Evolutionary conservation across 805 yeast species (phyloP), one percentile per base, ranked within the genome.

Genomic region (Scheffersomyces ergatensis): DNA sequence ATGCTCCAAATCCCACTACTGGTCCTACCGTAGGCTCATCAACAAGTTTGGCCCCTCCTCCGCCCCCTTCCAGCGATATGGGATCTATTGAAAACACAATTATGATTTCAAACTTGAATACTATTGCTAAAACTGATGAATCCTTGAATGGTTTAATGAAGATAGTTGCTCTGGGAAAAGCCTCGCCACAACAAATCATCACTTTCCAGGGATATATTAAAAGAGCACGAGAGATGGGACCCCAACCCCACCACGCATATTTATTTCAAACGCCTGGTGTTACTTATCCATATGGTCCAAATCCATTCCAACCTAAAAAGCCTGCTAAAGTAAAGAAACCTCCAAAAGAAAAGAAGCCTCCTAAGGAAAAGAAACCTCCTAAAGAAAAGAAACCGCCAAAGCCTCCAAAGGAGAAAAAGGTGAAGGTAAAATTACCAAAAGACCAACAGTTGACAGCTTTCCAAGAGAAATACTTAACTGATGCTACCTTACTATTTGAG

Each of bases 101-200:
- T 46, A 88, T 92, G 86, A 89, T 92, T 50, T 80, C 85, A 3
- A 86, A 89, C 51, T 73, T 92, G 54, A 90, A 90, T 54, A 72
- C 84, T 1, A 81, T 92, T 62, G 97, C 97, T 0, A 75, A 84
- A 31, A 70, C 73, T 4, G 95, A 89, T 53, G 72, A 79, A 0
- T 73, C 81, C 4, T 62, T 92, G 37, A 84, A 81, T 47, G 63
- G 74, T 1, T 65, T 92, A 38, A 89, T 92, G 97, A 81, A 83
- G 46, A 76, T 74, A 4, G 97, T 92, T 2, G 97, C 98, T 0
- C 76, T 83, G 41, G 96, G 96, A 4, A 73, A 70, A 18, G 96
- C 97, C 0, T 60, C 80, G 0, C 76, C 78, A 4, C 81, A 75
- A 5, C 92, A 89, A 58, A 84, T 92, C 14, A 67, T 77, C 18